Evolutionary conservation across 1,284 basidiomycete species (phyloP).

Genomic region (Moniliella sp.): DNA sequence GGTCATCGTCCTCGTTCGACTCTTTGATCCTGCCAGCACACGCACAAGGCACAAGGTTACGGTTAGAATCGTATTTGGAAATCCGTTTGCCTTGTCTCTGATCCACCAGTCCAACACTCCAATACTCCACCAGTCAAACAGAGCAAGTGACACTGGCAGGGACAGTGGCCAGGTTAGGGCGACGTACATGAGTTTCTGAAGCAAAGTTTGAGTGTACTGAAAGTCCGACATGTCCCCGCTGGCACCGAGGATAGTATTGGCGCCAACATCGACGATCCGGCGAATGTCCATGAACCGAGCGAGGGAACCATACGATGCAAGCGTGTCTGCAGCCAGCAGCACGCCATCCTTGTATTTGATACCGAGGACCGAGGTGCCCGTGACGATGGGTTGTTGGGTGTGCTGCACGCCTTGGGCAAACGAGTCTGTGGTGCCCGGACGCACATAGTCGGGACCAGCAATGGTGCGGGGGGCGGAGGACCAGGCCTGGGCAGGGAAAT

Average conservation of each 20-base stretch:
- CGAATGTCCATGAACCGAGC: slow-evolving; percentile 87
- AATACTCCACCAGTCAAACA: not conserved
- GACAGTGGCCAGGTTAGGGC: too few relatives aligned
- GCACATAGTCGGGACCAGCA: too few relatives aligned
- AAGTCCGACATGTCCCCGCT: slow-evolving; percentile 95
- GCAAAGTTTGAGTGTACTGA: slow-evolving; percentile 62
- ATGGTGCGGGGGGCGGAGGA: too few relatives aligned
- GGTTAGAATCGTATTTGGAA: too few relatives aligned
- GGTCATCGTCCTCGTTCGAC: slow-evolving; percentile 57
- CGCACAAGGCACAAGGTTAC: slow-evolving; percentile 1
- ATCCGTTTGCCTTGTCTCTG: not conserved
- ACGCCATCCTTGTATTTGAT: slow-evolving; percentile 86
- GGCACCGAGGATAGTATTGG: slow-evolving; percentile 63
- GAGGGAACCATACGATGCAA: slow-evolving; percentile 89
- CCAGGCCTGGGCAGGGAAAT: too few relatives aligned
- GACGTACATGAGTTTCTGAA: slow-evolving; percentile 20
- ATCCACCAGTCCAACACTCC: not conserved
- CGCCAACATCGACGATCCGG: slow-evolving; percentile 64
- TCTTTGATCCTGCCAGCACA: slow-evolving; percentile 45
- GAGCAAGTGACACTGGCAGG: too few relatives aligned
- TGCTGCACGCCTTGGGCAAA: slow-evolving; percentile 4
- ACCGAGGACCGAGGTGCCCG: slow-evolving; percentile 81
- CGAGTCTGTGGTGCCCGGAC: slow-evolving; percentile 1
- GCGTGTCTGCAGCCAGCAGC: slow-evolving; percentile 96
- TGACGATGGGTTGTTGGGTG: slow-evolving; percentile 64